These are phyloP conservation scores for Aspergillus quadrilineatus DNA, from an alignment of 2,329 filamentous ascomycete genomes.

Conservation along the genomic window DNA sequence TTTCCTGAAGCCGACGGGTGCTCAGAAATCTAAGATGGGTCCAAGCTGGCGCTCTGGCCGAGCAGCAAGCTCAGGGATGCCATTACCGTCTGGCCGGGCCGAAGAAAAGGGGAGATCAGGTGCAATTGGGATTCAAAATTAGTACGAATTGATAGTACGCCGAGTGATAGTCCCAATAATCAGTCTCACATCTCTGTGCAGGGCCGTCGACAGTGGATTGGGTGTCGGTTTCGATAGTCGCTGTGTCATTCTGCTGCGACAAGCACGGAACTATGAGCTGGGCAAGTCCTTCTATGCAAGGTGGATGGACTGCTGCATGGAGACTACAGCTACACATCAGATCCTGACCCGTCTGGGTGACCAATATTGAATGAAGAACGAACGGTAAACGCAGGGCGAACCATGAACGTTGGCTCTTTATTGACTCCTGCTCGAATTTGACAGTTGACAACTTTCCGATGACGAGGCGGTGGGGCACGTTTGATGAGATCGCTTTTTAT, in stretches of 20 bases:
- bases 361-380: neutral
- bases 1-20: too few relatives aligned
- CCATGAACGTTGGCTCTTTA: neutral
- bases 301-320: neutral
- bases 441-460: neutral
- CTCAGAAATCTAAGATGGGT: too few relatives aligned
- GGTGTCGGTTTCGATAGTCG: neutral
- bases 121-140: neutral
- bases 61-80: neutral
- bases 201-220: neutral
- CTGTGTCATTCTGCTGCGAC: neutral
- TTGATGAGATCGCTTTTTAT: conserved; percentile 13
- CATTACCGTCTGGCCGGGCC: neutral
- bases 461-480: conserved; percentile 20
- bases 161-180: neutral
- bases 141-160: neutral
- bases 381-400: too few relatives aligned
- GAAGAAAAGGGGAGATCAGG: neutral
- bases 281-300: neutral
- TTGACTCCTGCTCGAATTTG: neutral
- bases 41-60: neutral
- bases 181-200: neutral
- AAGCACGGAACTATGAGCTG: too few relatives aligned
- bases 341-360: neutral
- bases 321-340: neutral